These are phyloP conservation scores for Nicotiana benthamiana DNA, from an alignment of 257 asterid species.

Conservation along the genomic window DNA sequence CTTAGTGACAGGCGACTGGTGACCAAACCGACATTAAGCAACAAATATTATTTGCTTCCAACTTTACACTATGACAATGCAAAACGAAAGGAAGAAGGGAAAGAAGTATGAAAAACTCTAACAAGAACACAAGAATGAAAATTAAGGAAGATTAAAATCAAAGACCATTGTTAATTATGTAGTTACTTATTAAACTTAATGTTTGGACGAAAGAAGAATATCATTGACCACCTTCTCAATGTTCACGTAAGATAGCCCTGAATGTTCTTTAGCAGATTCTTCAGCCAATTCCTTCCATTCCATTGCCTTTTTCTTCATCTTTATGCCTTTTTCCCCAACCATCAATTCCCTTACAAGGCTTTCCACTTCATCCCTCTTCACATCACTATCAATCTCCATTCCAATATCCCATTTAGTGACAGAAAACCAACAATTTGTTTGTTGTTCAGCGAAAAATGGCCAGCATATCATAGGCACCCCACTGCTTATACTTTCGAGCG, in stretches of 20 bases:
- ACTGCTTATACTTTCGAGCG: not conserved
- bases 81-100: no score
- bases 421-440: conserved; percentile 6
- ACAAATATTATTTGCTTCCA: no score
- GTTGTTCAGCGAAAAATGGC: conserved; percentile 18
- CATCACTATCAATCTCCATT: conserved; percentile 1
- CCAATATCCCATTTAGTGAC: not conserved
- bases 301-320: conserved; percentile 7
- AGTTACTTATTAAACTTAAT: not conserved
- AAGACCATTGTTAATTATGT: no score
- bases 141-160: no score
- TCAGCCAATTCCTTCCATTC: conserved; percentile 7
- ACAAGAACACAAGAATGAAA: no score
- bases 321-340: conserved; percentile 9
- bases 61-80: no score
- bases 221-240: not conserved
- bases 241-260: not conserved
- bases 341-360: conserved; percentile 10
- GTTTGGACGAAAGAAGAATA: not conserved
- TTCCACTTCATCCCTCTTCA: conserved; percentile 3
- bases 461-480: conserved; percentile 14
- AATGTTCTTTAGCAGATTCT: not conserved
- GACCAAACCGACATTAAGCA: no score
- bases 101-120: no score
- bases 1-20: no score